A percentile compares a stretch with the other conserved stretches of the same genome.
Evolutionary conservation across 371 early-diverging fungal species (phyloP).

Genomic region (Funneliformis caledonium): DNA sequence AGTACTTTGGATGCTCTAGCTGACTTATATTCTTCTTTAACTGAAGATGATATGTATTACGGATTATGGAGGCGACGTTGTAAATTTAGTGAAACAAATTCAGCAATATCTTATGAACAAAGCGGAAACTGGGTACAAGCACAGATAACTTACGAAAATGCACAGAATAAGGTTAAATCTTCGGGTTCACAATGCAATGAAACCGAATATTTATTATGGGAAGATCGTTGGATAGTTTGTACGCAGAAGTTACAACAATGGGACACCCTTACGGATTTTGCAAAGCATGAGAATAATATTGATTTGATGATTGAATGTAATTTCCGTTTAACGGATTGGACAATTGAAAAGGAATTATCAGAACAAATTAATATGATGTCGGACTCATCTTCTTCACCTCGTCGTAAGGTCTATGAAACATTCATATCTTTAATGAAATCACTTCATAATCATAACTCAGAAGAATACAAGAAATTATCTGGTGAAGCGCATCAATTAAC

Average conservation of each 20-base stretch:
- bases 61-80: conserved; percentile 95
- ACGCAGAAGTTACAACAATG: conserved; percentile 97
- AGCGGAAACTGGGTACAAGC: conserved; percentile 93
- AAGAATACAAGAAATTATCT: conserved; percentile 80
- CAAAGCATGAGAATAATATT: conserved; percentile 85
- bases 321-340: conserved; percentile 94
- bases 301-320: conserved; percentile 87
- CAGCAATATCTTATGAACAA: conserved; percentile 96
- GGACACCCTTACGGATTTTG: conserved; percentile 95
- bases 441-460: conserved; percentile 62
- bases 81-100: conserved; percentile 92
- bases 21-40: conserved; percentile 78
- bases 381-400: conserved; percentile 63
- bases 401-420: conserved; percentile 86
- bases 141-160: conserved; percentile 91
- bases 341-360: conserved; percentile 73
- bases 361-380: conserved; percentile 65
- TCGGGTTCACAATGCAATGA: conserved; percentile 93
- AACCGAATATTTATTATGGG: conserved; percentile 97
- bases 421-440: conserved; percentile 77
- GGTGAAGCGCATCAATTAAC: conserved; percentile 89
- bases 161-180: conserved; percentile 90
- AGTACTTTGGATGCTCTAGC: conserved; percentile 88
- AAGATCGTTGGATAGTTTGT: conserved; percentile 95
- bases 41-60: conserved; percentile 90